Evolutionary conservation across 2,329 filamentous ascomycete genomes (phyloP), one percentile per base, ranked within the genome.

Genomic region (Lojkania enalia): DNA sequence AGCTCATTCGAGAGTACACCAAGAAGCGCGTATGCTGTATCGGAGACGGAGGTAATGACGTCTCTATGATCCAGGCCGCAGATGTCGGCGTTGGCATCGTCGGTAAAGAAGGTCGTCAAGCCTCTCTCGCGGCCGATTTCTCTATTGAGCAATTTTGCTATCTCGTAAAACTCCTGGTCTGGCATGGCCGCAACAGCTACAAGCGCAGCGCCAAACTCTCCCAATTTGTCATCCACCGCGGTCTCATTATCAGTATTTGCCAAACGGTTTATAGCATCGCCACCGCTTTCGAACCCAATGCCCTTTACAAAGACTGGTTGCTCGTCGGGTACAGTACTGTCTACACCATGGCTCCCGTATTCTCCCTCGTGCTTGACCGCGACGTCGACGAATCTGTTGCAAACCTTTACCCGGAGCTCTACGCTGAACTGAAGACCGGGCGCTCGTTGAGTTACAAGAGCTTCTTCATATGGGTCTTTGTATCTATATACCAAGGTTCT

Each of bases 201-300:
- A 97, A 97, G 72, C 84, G 95, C 35, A 90, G 85, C 47, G 94
- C 94, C 20, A 99, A 99, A 73, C 81, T 99, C 18, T 90, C 89
- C 0, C 95, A 97, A 69, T 99, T 99, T 70, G 92, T 99, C 60
- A 99, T 99, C 60, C 95, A 99, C 67, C 87, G 94, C 61, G 94
- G 94, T 39, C 77, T 99, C 33, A 96, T 99, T 62, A 95, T 99
- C 63, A 86, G 84, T 42, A 90, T 97, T 20, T 96, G 91, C 61
- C 94, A 99, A 74, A 97, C 94, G 0, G 90, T 99, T 79, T 99
- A 92, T 76, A 95, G 88, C 67, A 95, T 97, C 50, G 91, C 92
- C 4, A 86, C 89, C 46, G 83, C 87, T 49, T 96, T 96, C 65
- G 90, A 96, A 67, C 95, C 94, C 0, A 90, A 95, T 59, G 94